These are phyloP conservation scores for Pichia kudriavzevii DNA, from an alignment of 1,139 yeast genomes.

Conservation along the genomic window DNA sequence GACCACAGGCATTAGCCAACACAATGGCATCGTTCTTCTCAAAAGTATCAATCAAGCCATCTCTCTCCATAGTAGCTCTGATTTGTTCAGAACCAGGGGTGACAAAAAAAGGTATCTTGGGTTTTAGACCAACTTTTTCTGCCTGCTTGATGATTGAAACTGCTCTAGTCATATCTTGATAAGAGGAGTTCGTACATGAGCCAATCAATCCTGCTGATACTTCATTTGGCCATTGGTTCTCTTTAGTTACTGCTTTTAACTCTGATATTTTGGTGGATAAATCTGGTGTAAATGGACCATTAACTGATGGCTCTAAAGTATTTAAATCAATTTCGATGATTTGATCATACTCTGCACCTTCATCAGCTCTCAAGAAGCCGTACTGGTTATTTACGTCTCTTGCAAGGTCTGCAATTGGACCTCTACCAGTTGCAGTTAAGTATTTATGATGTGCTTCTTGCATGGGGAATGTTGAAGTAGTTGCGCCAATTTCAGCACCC, in stretches of 20 bases:
- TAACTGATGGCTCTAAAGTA: constrained; percentile 78
- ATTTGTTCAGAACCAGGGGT: constrained; percentile 99
- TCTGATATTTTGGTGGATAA: constrained; percentile 77
- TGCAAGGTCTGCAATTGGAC: constrained; percentile 74
- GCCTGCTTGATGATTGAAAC: constrained; percentile 85
- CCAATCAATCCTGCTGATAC: constrained; percentile 93
- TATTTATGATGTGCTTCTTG: constrained; percentile 81
- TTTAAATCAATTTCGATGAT: constrained; percentile 71
- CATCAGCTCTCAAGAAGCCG: constrained; percentile 69
- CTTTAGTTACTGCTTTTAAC: constrained; percentile 54
- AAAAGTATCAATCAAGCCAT: constrained; percentile 76
- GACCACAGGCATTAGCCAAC: constrained; percentile 97
- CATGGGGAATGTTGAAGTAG: constrained; percentile 95
- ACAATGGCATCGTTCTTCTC: constrained; percentile 83
- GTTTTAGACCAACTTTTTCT: constrained; percentile 74
- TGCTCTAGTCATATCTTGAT: constrained; percentile 96
- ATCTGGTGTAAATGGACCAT: constrained; percentile 96
- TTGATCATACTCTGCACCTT: constrained; percentile 77
- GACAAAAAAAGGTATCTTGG: constrained; percentile 86
- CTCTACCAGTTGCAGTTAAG: constrained; percentile 73
- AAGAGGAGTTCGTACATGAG: constrained; percentile 95
- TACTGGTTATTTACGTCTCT: constrained; percentile 52
- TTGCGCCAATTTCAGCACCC: constrained; percentile 99
- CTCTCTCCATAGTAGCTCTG: constrained; percentile 94
- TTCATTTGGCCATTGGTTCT: constrained; percentile 72